Evolutionary conservation across 2,329 filamentous ascomycete genomes (phyloP), one percentile per base, ranked within the genome.

Genomic region (Penicillium sp.): DNA sequence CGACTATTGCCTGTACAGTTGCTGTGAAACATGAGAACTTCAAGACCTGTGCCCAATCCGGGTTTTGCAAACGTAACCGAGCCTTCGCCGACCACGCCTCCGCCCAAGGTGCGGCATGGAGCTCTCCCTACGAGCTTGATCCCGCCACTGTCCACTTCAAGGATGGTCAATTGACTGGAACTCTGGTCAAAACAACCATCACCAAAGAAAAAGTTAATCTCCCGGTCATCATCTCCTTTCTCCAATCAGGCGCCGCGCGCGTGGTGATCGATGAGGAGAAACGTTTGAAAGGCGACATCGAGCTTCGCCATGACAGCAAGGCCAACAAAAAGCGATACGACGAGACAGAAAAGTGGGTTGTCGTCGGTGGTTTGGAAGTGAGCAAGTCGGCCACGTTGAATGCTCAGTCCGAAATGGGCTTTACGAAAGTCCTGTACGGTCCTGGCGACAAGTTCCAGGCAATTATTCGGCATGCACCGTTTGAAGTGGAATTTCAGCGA

Each of bases 51-150:
- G 72, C 84, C 51, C 90, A 98, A 62, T 92, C 90, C 3, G 92
- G 92, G 56, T 98, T 98, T 72, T 98, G 92, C 70, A 92, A 88
- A 62, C 85, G 92, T 50, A 96, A 96, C 68, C 81, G 92, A 62
- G 84, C 79, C 26, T 89, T 85, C 61, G 92, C 92, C 60, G 89
- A 96, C 66, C 72, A 77, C 47, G 87, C 81, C 46, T 67, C 77
- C 30, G 69, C 77, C 28, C 68, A 78, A 39, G 80, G 78, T 43
- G 74, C 77, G 6, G 71, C 74, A 17, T 95, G 87, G 84, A 71
- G 72, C 50, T 81, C 87, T 6, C 90, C 90, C 0, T 98, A 96
- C 68, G 73, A 75, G 47, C 74, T 98, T 48, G 72, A 81, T 28
- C 68, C 83, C 35, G 75, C 82, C 18, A 83, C 86, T 1, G 71